Conservation (phyloP, 495 filamentous ascomycete genomes). For the Ascodesmis nigricans region DNA sequence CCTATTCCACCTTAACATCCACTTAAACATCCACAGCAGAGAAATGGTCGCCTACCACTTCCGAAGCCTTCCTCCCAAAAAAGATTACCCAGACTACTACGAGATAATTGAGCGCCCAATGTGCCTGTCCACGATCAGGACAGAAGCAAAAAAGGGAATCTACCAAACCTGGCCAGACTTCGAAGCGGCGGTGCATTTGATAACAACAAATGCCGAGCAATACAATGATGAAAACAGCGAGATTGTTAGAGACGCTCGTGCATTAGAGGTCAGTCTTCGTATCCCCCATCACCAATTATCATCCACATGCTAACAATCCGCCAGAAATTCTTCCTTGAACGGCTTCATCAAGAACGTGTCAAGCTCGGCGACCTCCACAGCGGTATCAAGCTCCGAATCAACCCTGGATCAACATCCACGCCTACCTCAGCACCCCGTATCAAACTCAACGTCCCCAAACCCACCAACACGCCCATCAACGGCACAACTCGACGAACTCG, state of each 20-base stretch:
- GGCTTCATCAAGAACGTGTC: slow-evolving; percentile 43
- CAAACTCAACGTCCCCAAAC: too few species aligned
- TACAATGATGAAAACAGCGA: slow-evolving; percentile 81
- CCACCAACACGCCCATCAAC: slow-evolving; percentile 24
- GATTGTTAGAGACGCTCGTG: slow-evolving; percentile 45
- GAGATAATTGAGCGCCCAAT: slow-evolving; percentile 48
- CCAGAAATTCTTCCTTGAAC: slow-evolving; percentile 34
- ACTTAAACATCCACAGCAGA: slow-evolving; percentile 29
- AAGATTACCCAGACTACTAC: slow-evolving; percentile 50
- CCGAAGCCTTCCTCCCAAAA: slow-evolving; percentile 40
- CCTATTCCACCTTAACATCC: too few species aligned
- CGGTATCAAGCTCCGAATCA: slow-evolving; percentile 20
- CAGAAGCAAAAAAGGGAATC: slow-evolving; percentile 38
- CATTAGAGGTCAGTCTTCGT: slow-evolving; percentile 46
- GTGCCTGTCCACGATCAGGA: slow-evolving; percentile 50
- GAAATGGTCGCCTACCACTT: slow-evolving; percentile 51
- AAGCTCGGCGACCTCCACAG: slow-evolving; percentile 21
- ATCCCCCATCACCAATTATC: neutral
- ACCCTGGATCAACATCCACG: slow-evolving; percentile 16
- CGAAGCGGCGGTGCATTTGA: slow-evolving; percentile 49
- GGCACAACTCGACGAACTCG: neutral
- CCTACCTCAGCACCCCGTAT: too few species aligned
- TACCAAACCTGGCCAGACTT: slow-evolving; percentile 58
- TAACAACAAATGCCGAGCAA: slow-evolving; percentile 67
- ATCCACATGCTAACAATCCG: neutral